Conservation (phyloP, 768 basidiomycete species). For the Candolleomyces eurysporus region DNA sequence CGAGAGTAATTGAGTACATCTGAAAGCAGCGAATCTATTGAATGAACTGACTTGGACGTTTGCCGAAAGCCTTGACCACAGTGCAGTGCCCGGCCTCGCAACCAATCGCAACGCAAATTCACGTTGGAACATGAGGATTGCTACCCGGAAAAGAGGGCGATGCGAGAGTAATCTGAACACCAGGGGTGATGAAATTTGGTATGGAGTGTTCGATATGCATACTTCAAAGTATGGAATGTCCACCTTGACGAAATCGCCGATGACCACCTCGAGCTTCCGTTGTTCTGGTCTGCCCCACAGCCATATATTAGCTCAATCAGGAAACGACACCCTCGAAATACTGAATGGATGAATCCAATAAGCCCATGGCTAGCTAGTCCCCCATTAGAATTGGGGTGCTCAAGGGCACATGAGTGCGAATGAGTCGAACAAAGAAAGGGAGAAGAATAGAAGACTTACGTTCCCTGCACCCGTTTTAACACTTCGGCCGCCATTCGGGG, state of each 20-base stretch:
- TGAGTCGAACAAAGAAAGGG: not conserved
- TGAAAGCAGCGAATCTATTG: not conserved
- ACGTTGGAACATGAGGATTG: slow-evolving; percentile 99
- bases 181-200: slow-evolving; percentile 97
- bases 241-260: slow-evolving; percentile 98
- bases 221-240: slow-evolving; percentile 98
- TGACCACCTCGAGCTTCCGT: slow-evolving; percentile 89
- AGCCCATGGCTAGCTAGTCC: too few species aligned
- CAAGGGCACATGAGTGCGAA: too few species aligned
- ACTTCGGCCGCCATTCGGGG: slow-evolving; percentile 99
- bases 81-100: slow-evolving; percentile 74
- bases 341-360: not conserved
- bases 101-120: slow-evolving; percentile 94
- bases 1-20: not conserved
- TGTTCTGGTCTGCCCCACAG: slow-evolving; percentile 77
- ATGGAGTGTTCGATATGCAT: slow-evolving; percentile 98
- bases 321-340: not conserved
- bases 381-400: not conserved
- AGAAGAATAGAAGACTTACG: slow-evolving; percentile 54
- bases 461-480: slow-evolving; percentile 96
- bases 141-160: slow-evolving; percentile 88
- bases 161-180: slow-evolving; percentile 97
- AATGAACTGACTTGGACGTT: slow-evolving; percentile 71
- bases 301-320: not conserved
- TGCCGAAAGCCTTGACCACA: slow-evolving; percentile 94